These are phyloP conservation scores for Pseudogymnoascus sp. DNA, from an alignment of 2,329 filamentous ascomycete genomes.

Conservation along the genomic window DNA sequence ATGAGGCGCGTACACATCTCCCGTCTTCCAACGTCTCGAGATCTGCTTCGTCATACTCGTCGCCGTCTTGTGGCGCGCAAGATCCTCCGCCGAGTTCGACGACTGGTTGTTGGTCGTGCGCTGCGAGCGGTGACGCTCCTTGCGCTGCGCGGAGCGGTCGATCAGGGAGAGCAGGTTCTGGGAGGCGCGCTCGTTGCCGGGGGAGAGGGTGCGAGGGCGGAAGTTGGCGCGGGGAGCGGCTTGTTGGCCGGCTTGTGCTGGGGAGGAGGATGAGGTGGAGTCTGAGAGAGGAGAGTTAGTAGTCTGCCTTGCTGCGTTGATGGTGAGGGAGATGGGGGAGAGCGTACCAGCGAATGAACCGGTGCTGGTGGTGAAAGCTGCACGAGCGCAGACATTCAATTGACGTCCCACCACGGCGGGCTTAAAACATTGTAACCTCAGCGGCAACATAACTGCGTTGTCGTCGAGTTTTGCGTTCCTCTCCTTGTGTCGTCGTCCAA, in stretches of 20 bases:
- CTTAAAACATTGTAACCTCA: conserved; percentile 27
- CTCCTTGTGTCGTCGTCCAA: not conserved
- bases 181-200: conserved; percentile 1
- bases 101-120: not conserved
- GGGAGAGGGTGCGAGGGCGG: conserved; percentile 12
- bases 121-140: not conserved
- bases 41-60: conserved; percentile 55
- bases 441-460: conserved; percentile 20
- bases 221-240: conserved; percentile 9
- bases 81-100: conserved; percentile 9
- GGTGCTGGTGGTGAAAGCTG: conserved; percentile 24
- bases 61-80: conserved; percentile 23
- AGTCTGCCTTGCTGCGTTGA: not conserved
- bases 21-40: conserved; percentile 62
- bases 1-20: conserved; percentile 86
- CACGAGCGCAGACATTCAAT: conserved; percentile 12
- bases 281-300: not conserved
- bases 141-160: not conserved
- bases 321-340: not conserved
- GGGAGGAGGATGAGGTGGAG: not conserved
- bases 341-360: conserved; percentile 21
- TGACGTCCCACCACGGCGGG: conserved; percentile 13
- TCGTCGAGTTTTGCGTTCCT: not conserved
- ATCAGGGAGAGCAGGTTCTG: not conserved
- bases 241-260: not conserved